Evolutionary conservation across 768 basidiomycete species (phyloP), one percentile per base, ranked within the genome.

Genomic region (Tremella mesenterica): DNA sequence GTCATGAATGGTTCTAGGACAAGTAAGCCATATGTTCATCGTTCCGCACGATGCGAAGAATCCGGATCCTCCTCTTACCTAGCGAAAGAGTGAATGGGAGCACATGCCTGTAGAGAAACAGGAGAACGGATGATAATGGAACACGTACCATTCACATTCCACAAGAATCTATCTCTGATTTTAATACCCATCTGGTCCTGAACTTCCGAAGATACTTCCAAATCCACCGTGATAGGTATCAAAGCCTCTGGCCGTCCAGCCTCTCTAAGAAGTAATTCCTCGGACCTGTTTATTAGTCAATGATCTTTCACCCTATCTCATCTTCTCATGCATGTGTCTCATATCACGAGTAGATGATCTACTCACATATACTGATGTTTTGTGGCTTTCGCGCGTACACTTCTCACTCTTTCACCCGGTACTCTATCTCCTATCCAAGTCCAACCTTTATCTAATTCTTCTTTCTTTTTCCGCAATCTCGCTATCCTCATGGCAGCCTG

Each of bases 81-180:
- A n/a, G n/a, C n/a, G n/a, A n/a, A n/a, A n/a, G n/a, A n/a, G n/a
- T n/a, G n/a, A n/a, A n/a, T n/a, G n/a, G n/a, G n/a, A n/a, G n/a
- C n/a, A n/a, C n/a, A n/a, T n/a, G n/a, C n/a, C n/a, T n/a, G n/a
- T n/a, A n/a, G n/a, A n/a, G n/a, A n/a, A n/a, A n/a, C n/a, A n/a
- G n/a, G n/a, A n/a, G n/a, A n/a, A n/a, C n/a, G n/a, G n/a, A n/a
- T n/a, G n/a, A n/a, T n/a, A n/a, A n/a, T n/a, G n/a, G 28, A 0
- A 3, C 0, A 53, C 74, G 45, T 50, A 76, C 76, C 93, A 69
- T 88, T 82, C 43, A 91, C 73, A 65, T 97, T 95, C 95, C 95
- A 99, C 10, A 88, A 81, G 72, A 99, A 97, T 65, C 85, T 85
- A 67, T 99, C 95, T 36, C 92, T 84, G 70, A 99, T 82, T 64